Evolutionary conservation across 495 filamentous ascomycete genomes (phyloP).

Genomic region (Chaetomium fimeti): DNA sequence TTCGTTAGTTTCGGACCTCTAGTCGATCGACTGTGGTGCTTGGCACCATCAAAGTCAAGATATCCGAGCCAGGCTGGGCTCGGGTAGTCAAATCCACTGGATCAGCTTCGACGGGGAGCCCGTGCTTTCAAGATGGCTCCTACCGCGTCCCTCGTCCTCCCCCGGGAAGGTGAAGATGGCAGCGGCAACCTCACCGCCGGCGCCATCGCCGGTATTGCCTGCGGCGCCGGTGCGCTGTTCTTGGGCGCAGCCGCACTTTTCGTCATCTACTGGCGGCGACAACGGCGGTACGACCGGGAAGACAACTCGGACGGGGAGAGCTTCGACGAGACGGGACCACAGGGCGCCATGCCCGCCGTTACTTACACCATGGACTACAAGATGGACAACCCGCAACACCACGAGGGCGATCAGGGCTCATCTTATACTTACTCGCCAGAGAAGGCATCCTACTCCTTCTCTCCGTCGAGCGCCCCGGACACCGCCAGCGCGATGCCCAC

Average conservation of each 20-base stretch:
- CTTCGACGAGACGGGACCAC: slow-evolving; percentile 14
- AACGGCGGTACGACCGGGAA: slow-evolving; percentile 33
- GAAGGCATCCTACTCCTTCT: slow-evolving; percentile 23
- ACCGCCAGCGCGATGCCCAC: slow-evolving; percentile 41
- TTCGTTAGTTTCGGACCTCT: slow-evolving; percentile 12
- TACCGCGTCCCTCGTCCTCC: slow-evolving; percentile 26
- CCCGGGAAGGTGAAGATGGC: slow-evolving; percentile 22
- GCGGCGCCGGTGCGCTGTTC: slow-evolving; percentile 42
- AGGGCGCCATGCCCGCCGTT: slow-evolving; percentile 16
- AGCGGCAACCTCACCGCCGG: slow-evolving; percentile 39
- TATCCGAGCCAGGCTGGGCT: slow-evolving; percentile 22
- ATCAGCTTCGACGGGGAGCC: background rate
- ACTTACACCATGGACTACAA: slow-evolving; percentile 39
- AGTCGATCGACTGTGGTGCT: slow-evolving; percentile 21
- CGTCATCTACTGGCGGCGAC: slow-evolving; percentile 43
- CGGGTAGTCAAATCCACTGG: slow-evolving; percentile 1
- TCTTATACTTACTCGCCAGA: slow-evolving; percentile 28
- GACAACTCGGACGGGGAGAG: slow-evolving; percentile 22
- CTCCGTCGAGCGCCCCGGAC: slow-evolving; percentile 24
- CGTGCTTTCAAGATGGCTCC: slow-evolving; percentile 7
- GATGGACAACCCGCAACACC: slow-evolving; percentile 28
- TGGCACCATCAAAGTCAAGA: slow-evolving; percentile 13
- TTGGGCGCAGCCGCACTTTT: slow-evolving; percentile 41
- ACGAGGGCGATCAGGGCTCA: slow-evolving; percentile 35
- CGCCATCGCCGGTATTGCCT: slow-evolving; percentile 47